phyloP scores from a whole-genome alignment of 2,329 filamentous ascomycete species.

The Aspergillus fumigatiaffinis region DNA sequence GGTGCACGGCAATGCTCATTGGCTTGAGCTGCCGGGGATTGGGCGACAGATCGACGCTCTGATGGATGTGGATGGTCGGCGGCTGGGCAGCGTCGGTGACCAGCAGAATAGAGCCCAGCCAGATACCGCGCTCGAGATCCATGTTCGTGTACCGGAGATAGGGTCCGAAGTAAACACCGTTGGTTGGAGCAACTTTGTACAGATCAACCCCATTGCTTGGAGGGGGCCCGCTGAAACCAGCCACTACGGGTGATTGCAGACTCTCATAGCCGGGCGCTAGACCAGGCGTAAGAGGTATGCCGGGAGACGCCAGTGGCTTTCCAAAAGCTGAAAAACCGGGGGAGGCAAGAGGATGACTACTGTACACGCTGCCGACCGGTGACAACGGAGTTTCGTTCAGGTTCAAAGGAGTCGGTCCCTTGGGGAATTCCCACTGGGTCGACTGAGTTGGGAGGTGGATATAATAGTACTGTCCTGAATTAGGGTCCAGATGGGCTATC shows the following conservation, averaged over 20 bases:
- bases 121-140: constrained; percentile 85
- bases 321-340: constrained; percentile 57
- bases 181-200: constrained; percentile 90
- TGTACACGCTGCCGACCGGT: constrained; percentile 72
- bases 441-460: constrained; percentile 93
- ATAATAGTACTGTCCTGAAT: constrained; percentile 97
- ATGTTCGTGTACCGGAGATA: constrained; percentile 96
- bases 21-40: constrained; percentile 85
- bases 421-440: constrained; percentile 98
- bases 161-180: constrained; percentile 96
- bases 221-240: constrained; percentile 86
- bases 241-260: constrained; percentile 69
- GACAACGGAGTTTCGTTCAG: constrained; percentile 79
- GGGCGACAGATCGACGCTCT: constrained; percentile 83
- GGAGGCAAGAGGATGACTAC: constrained; percentile 64
- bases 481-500: constrained; percentile 95
- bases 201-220: constrained; percentile 85
- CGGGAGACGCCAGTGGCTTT: constrained; percentile 68
- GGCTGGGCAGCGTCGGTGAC: constrained; percentile 88
- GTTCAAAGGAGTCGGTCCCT: constrained; percentile 84
- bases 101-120: constrained; percentile 90
- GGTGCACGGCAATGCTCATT: constrained; percentile 79
- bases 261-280: constrained; percentile 82
- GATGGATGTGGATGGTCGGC: constrained; percentile 92
- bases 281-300: constrained; percentile 75